Evolutionary conservation across 208 protist genomes (phyloP), one percentile per base, ranked within the genome.

Genomic region (Leptomonas seymouri): DNA sequence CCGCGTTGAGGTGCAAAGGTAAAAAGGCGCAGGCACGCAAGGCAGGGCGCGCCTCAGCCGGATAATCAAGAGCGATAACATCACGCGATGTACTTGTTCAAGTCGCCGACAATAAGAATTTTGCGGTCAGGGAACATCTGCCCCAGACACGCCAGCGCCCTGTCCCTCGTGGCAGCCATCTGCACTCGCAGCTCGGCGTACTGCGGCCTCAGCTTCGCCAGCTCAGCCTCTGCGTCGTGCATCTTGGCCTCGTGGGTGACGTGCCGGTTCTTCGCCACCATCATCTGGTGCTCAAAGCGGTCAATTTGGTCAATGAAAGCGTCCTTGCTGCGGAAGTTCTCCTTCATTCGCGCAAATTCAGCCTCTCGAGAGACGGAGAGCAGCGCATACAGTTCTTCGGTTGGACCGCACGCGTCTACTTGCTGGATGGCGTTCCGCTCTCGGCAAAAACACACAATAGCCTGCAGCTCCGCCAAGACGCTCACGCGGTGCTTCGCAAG

Each of bases 31-130:
- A n/a, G n/a, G n/a, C n/a, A n/a, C n/a, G n/a, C n/a, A n/a, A n/a
- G n/a, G n/a, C n/a, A n/a, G n/a, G n/a, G n/a, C n/a, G n/a, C n/a
- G n/a, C n/a, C n/a, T n/a, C n/a, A n/a, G n/a, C n/a, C n/a, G n/a
- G n/a, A n/a, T n/a, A n/a, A n/a, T n/a, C n/a, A n/a, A n/a, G n/a
- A n/a, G n/a, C n/a, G 5, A 25, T 11, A 6, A 12, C 1, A 36
- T 62, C 39, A 74, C 27, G 34, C 74, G 18, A 93, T 61, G 60
- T 81, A 88, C 70, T 90, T 90, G 78, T 89, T 93, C 55, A 93
- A 78, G 39, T 93, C 88, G 5, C 88, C 88, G 15, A 86, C 81
- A 68, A 93, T 93, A 28, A 79, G 65, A 31, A 93, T 69, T 7
- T 61, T 64, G 14, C 83, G 70, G 16, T 78, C 85, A 0, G 85